These are phyloP conservation scores for Acanthamoeba healyi DNA, from an alignment of 208 protist genomes.

Conservation along the genomic window DNA sequence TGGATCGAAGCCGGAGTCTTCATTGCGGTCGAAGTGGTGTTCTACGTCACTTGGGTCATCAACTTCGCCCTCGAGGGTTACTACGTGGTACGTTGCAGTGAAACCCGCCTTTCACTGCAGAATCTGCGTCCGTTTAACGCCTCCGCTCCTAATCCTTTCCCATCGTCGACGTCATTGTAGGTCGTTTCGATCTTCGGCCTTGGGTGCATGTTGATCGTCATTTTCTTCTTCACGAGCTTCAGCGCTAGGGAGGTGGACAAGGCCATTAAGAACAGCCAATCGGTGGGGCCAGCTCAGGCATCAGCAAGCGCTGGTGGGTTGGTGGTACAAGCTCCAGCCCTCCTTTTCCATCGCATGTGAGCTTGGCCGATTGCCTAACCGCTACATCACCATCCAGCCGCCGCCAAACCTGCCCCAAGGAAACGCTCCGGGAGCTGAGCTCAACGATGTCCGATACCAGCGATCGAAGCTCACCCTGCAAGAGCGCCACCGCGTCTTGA, in stretches of 20 bases:
- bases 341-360: neutral
- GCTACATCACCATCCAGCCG: neutral
- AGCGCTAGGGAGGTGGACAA: neutral
- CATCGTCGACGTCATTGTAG: neutral
- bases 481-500: slow-evolving; percentile 4
- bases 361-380: neutral
- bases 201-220: neutral
- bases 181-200: neutral
- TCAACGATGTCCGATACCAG: slow-evolving; percentile 20
- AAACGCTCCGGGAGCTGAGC: neutral
- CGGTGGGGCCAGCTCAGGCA: neutral
- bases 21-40: neutral
- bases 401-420: neutral
- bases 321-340: neutral
- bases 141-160: neutral
- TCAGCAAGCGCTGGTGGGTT: neutral
- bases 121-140: neutral
- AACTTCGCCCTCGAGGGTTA: slow-evolving; percentile 17
- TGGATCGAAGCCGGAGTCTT: neutral
- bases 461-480: slow-evolving; percentile 9
- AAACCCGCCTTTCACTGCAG: neutral
- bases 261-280: slow-evolving; percentile 4
- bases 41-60: slow-evolving; percentile 39
- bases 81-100: slow-evolving; percentile 19
- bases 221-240: slow-evolving; percentile 12